Evolutionary conservation across 192 early-diverging fungal genomes (phyloP), one percentile per base, ranked within the genome.

Genomic region (Phycomyces nitens): DNA sequence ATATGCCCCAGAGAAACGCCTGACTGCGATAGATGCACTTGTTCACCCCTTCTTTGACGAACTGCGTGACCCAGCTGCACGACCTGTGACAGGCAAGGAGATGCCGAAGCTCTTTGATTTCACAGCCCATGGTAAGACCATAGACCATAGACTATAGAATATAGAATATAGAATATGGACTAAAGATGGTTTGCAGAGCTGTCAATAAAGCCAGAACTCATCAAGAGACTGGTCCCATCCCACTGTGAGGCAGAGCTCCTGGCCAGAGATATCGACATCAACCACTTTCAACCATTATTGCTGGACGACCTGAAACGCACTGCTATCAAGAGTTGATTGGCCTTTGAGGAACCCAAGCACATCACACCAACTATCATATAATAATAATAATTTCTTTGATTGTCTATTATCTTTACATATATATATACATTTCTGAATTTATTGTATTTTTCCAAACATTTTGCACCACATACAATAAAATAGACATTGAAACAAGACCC

Each of bases 11-110:
- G 67, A 77, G 15, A 79, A 81, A 59, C 86, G 96, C 22, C 80
- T 88, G 63, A 90, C 88, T 18, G 87, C 96, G n/a, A 85, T 94
- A 66, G 89, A 95, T 70, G 92, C 96, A 22, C 86, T 98, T 84
- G 80, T 85, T 54, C 90, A 94, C 70, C 88, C 88, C 24, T 98
- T 95, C 82, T 98, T 98, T 83, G 94, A 98, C 76, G 94, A 96
- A 71, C 80, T 98, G 73, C 85, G 96, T 53, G 70, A 86, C 34
- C 92, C 90, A n/a, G 84, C 84, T 41, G 89, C 90, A 11, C 83
- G 75, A 65, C 75, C 95, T 67, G 81, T 88, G 53, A 93, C 84
- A 62, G 96, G 94, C 51, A 79, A 80, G 62, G 86, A 89, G 7
- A 79, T 96, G 34, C 96, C 96, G 5, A 77, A 80, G 68, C 81